Percentiles rank a stretch among this genome's conserved stretches.
phyloP scores from a whole-genome alignment of 1,284 basidiomycete genomes.

The Veloporphyrellus conicus region DNA sequence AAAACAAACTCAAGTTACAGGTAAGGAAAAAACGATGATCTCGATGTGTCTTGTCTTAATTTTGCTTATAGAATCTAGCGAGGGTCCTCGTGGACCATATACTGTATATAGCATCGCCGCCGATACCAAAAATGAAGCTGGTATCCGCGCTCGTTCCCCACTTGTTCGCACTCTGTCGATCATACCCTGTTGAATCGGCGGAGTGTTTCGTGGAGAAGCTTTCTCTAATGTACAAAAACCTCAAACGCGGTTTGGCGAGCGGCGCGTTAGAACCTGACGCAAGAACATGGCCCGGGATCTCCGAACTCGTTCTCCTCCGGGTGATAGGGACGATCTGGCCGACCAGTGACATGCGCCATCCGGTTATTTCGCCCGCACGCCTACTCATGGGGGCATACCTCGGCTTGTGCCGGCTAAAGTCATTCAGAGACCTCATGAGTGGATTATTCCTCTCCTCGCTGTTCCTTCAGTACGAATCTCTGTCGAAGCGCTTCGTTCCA shows the following conservation, averaged over 20 bases:
- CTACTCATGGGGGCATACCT: constrained; percentile 92
- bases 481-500: constrained; percentile 86
- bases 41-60: constrained; percentile 6
- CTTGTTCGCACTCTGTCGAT: constrained; percentile 72
- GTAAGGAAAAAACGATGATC: constrained; percentile 38
- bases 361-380: constrained; percentile 82
- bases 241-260: constrained; percentile 77
- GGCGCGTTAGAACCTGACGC: constrained; percentile 62
- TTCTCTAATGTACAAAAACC: constrained; percentile 90
- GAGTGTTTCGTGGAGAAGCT: constrained; percentile 82
- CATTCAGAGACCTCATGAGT: constrained; percentile 70
- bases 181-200: constrained; percentile 80
- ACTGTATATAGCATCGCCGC: constrained; percentile 69
- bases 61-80: constrained; percentile 55
- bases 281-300: constrained; percentile 83
- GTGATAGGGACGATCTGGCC: constrained; percentile 85
- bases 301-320: constrained; percentile 82
- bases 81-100: constrained; percentile 90
- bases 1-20: constrained; percentile 91
- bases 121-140: constrained; percentile 55
- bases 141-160: constrained; percentile 78
- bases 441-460: constrained; percentile 89
- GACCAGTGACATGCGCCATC: constrained; percentile 90
- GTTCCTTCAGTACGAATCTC: constrained; percentile 75
- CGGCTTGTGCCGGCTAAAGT: constrained; percentile 76